Conservation (phyloP, 306 rosid genomes). For the Alnus glutinosa region DNA sequence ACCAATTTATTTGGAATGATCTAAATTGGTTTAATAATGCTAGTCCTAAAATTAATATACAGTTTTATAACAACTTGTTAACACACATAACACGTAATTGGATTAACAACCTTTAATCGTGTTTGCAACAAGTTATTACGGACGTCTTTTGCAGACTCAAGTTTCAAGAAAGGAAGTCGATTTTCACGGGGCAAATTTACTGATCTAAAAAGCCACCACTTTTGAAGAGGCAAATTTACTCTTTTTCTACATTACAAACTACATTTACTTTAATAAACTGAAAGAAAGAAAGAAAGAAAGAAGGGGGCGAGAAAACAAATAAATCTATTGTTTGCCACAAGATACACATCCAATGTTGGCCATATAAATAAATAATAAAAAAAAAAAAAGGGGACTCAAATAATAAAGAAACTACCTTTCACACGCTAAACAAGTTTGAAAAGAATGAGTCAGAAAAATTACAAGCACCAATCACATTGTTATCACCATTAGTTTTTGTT, state of each 20-base stretch:
- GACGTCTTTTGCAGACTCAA: too few relatives aligned
- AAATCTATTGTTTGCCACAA: constrained; percentile 23
- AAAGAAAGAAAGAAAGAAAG: neutral
- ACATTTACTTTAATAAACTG: neutral
- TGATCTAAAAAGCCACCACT: too few relatives aligned
- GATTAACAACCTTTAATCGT: too few relatives aligned
- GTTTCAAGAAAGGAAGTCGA: too few relatives aligned
- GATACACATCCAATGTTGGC: constrained; percentile 29
- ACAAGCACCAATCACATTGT: constrained; percentile 50
- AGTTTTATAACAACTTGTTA: too few relatives aligned
- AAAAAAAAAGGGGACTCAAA: constrained; percentile 11
- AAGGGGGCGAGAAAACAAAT: neutral
- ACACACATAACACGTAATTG: too few relatives aligned
- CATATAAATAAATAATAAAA: neutral
- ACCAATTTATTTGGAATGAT: too few relatives aligned
- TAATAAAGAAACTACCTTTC: constrained; percentile 47
- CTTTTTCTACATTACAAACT: constrained; percentile 5
- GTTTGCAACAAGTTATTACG: too few relatives aligned
- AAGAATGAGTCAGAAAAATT: constrained; percentile 51
- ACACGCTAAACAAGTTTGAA: constrained; percentile 44
- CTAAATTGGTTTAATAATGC: too few relatives aligned
- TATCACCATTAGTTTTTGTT: constrained; percentile 43
- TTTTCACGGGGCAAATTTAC: too few relatives aligned
- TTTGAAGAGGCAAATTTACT: neutral
- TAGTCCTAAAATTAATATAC: too few relatives aligned